Percentiles rank a stretch among this genome's conserved stretches.
Conservation (phyloP, 2,329 filamentous ascomycete species). For the Blumeriella jaapii region DNA sequence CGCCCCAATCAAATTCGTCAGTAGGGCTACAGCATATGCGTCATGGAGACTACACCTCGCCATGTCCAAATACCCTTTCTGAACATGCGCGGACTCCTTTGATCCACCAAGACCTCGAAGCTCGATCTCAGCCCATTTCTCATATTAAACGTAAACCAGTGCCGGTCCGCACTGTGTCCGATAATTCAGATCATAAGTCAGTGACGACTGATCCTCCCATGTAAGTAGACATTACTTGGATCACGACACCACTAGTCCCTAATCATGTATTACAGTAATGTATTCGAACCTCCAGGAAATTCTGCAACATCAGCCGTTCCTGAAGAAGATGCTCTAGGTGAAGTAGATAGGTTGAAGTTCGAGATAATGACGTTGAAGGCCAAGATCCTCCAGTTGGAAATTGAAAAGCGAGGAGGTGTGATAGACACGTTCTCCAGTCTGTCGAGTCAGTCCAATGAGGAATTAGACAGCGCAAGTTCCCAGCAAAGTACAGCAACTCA, state of each 20-base stretch:
- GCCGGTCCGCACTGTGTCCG: not conserved
- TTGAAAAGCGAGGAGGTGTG: constrained; percentile 17
- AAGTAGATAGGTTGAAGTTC: constrained; percentile 16
- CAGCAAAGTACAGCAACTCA: not conserved
- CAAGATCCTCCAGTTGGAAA: constrained; percentile 19
- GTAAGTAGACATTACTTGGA: not conserved
- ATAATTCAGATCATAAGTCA: not conserved
- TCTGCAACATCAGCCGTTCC: constrained; percentile 1
- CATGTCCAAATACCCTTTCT: constrained; percentile 3
- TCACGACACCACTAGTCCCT: not conserved
- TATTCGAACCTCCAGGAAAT: constrained; percentile 4
- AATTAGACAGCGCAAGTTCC: not conserved
- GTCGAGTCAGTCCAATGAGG: not conserved
- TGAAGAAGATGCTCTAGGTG: constrained; percentile 3
- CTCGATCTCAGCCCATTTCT: not conserved
- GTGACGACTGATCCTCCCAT: not conserved
- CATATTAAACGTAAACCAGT: not conserved
- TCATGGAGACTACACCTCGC: not conserved
- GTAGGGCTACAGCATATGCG: not conserved
- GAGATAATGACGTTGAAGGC: constrained; percentile 21
- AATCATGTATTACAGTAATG: not conserved
- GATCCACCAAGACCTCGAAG: not conserved
- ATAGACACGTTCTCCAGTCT: too few relatives aligned
- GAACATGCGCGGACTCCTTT: constrained; percentile 1
- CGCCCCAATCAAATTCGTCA: not conserved